A percentile compares a stretch with the other conserved stretches of the same genome.
Evolutionary conservation across 768 basidiomycete species (phyloP).

Genomic region (Mycena galopus): DNA sequence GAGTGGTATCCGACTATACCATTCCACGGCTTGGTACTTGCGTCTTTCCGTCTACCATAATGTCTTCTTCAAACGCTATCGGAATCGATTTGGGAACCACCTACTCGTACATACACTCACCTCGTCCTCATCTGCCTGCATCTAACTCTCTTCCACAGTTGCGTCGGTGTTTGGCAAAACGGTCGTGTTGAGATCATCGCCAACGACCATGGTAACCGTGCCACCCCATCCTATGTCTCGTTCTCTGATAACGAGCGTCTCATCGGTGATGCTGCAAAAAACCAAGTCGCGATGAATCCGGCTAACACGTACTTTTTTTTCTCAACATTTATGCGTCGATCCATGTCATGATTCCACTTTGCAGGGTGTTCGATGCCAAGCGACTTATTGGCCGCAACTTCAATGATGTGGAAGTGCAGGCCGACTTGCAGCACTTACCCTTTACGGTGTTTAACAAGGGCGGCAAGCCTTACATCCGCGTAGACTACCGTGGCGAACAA

Average conservation of each 20-base stretch:
- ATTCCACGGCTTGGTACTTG: not conserved
- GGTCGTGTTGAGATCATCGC: constrained; percentile 13
- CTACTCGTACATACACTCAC: constrained; percentile 1
- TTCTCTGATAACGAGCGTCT: constrained; percentile 1
- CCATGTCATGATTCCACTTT: not conserved
- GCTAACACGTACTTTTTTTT: constrained; percentile 5
- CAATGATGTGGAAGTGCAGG: constrained; percentile 1
- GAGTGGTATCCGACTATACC: not conserved
- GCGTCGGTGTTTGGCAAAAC: constrained; percentile 8
- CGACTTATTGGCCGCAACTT: constrained; percentile 2
- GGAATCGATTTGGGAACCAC: constrained; percentile 8
- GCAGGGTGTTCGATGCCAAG: constrained; percentile 1
- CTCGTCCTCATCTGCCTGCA: not conserved
- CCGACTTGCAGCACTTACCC: constrained; percentile 72
- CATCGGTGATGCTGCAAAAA: too few species aligned
- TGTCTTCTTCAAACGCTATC: constrained; percentile 24
- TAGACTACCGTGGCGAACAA: constrained; percentile 91
- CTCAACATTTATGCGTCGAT: not conserved
- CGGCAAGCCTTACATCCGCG: constrained; percentile 89
- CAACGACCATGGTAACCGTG: constrained; percentile 5
- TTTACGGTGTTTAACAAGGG: constrained; percentile 89
- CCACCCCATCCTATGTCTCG: constrained; percentile 2
- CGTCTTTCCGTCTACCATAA: not conserved
- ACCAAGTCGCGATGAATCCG: constrained; percentile 9
- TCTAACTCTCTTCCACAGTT: constrained; percentile 1